phyloP scores from a whole-genome alignment of 768 basidiomycete species.

The Scleroderma bovista region DNA sequence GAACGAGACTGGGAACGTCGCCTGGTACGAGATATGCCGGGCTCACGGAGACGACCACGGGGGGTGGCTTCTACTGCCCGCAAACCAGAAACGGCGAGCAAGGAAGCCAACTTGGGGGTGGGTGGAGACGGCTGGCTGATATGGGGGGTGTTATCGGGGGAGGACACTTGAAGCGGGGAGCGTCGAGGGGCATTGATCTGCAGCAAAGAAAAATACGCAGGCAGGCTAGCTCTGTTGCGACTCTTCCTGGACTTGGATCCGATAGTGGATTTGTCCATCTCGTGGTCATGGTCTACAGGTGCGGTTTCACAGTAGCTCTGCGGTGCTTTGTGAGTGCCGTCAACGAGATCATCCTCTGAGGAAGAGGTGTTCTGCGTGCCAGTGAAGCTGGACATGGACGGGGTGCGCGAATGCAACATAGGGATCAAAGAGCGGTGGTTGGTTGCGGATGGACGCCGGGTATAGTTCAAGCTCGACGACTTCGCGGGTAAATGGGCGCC shows the following conservation, averaged over 20 bases:
- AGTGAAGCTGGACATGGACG: slow-evolving; percentile 38
- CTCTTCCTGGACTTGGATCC: slow-evolving; percentile 41
- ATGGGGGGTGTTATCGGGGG: slow-evolving; percentile 40
- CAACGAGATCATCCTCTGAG: slow-evolving; percentile 41
- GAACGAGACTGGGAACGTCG: slow-evolving; percentile 35
- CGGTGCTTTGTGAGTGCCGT: slow-evolving; percentile 33
- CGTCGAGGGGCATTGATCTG: slow-evolving; percentile 44
- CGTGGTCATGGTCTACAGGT: slow-evolving; percentile 20
- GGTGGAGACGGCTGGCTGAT: slow-evolving; percentile 45
- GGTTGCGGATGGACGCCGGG: slow-evolving; percentile 65
- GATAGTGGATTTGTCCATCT: slow-evolving; percentile 24
- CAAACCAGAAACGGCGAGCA: slow-evolving; percentile 30
- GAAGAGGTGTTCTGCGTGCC: slow-evolving; percentile 29
- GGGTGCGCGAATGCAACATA: slow-evolving; percentile 47
- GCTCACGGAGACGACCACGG: slow-evolving; percentile 47
- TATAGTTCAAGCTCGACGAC: slow-evolving; percentile 54
- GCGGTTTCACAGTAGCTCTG: slow-evolving; percentile 27
- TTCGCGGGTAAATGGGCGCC: slow-evolving; percentile 29
- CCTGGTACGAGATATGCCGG: slow-evolving; percentile 28
- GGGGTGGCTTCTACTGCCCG: slow-evolving; percentile 40
- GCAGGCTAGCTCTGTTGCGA: slow-evolving; percentile 68
- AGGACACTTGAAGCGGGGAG: slow-evolving; percentile 34
- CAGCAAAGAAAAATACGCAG: slow-evolving; percentile 71
- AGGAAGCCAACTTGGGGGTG: slow-evolving; percentile 46
- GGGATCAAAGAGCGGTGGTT: slow-evolving; percentile 63